Evolutionary conservation across 805 yeast genomes (phyloP).

Genomic region (Lipomyces spencermartinsiae): DNA sequence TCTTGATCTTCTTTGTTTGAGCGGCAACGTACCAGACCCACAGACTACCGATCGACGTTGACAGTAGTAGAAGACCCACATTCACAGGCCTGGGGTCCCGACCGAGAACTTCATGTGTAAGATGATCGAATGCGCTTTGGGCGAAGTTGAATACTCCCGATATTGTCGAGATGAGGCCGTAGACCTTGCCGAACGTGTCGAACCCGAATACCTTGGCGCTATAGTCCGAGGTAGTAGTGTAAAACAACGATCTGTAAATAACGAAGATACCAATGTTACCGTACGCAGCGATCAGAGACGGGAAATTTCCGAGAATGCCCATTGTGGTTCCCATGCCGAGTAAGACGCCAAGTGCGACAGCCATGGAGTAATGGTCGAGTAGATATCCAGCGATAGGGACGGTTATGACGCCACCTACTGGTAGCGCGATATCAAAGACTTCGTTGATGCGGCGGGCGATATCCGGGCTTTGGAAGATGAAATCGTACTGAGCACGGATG

Average conservation of each 20-base stretch:
- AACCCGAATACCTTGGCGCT: constrained; percentile 93
- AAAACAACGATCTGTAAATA: constrained; percentile 86
- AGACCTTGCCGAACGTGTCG: constrained; percentile 87
- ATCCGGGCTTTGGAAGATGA: constrained; percentile 59
- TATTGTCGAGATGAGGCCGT: constrained; percentile 82
- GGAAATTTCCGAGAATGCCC: constrained; percentile 73
- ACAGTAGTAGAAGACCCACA: constrained; percentile 57
- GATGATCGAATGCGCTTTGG: constrained; percentile 71
- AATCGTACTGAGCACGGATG: constrained; percentile 79
- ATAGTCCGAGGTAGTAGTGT: constrained; percentile 90
- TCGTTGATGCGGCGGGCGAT: constrained; percentile 66
- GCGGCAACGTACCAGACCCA: constrained; percentile 49
- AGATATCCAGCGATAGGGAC: constrained; percentile 86
- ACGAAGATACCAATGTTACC: constrained; percentile 75
- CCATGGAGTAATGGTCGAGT: constrained; percentile 73
- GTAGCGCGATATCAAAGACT: constrained; percentile 84
- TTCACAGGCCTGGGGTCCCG: constrained; percentile 86
- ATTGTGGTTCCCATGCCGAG: constrained; percentile 62
- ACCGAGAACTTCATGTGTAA: constrained; percentile 70
- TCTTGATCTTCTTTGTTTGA: constrained; percentile 53
- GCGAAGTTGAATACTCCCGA: constrained; percentile 81
- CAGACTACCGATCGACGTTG: constrained; percentile 58
- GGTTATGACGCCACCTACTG: constrained; percentile 84
- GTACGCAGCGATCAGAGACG: constrained; percentile 59
- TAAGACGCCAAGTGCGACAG: constrained; percentile 58